A percentile compares a stretch with the other conserved stretches of the same genome.
phyloP scores from a whole-genome alignment of 2,329 filamentous ascomycete species.

The Lasiodiplodia gonubiensis region DNA sequence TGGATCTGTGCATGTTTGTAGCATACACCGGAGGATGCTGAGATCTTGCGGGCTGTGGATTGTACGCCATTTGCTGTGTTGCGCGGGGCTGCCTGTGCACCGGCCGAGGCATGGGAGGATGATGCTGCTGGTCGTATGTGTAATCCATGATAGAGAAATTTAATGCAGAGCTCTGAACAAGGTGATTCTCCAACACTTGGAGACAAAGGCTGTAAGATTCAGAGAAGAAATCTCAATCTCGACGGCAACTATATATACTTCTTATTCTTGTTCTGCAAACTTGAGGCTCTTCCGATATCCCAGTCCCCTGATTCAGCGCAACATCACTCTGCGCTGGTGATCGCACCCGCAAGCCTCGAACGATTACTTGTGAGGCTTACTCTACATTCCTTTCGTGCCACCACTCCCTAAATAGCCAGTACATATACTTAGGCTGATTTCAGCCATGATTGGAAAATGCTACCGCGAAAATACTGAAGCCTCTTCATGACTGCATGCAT shows the following conservation, averaged over 20 bases:
- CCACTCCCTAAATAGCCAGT: neutral
- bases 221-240: too few relatives aligned
- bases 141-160: neutral
- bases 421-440: too few relatives aligned
- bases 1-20: neutral
- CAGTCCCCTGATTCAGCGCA: neutral
- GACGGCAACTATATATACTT: neutral
- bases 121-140: neutral
- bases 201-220: neutral
- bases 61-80: constrained; percentile 10
- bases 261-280: neutral
- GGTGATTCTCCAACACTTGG: too few relatives aligned
- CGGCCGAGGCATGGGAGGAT: neutral
- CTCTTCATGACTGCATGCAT: neutral
- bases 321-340: neutral
- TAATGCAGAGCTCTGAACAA: neutral
- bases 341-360: neutral
- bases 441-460: too few relatives aligned
- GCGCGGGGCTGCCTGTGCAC: neutral
- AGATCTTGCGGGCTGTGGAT: neutral
- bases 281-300: neutral
- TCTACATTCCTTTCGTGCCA: neutral
- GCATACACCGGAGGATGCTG: neutral
- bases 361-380: neutral
- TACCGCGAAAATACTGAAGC: neutral